Evolutionary conservation across 148 eudicot species (phyloP).

Genomic region (Tetragonia tetragonoides): DNA sequence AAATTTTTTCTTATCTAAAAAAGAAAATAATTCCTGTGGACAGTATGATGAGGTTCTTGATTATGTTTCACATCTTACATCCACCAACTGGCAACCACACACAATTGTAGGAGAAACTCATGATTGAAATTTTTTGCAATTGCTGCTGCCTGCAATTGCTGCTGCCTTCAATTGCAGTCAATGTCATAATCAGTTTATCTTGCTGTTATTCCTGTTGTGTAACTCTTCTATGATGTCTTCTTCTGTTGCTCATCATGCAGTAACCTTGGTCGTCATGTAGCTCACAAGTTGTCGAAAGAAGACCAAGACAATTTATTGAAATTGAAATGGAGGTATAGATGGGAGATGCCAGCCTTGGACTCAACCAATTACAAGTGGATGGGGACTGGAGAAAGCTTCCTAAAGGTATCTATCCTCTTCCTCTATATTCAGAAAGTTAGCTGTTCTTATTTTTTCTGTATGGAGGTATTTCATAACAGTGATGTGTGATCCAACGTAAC

Average conservation of each 20-base stretch:
- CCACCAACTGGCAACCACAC: not conserved
- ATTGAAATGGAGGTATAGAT: constrained; percentile 67
- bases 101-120: not conserved
- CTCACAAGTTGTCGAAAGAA: constrained; percentile 42
- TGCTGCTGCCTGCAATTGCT: not conserved
- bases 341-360: constrained; percentile 67
- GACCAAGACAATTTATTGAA: constrained; percentile 50
- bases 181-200: not conserved
- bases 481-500: not conserved
- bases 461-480: not conserved
- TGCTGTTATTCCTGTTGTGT: not conserved
- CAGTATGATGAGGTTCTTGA: not conserved
- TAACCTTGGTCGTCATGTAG: constrained; percentile 56
- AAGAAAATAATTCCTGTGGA: not conserved
- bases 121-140: not conserved
- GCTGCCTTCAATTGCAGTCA: not conserved
- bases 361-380: constrained; percentile 60
- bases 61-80: not conserved
- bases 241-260: constrained; percentile 41
- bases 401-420: constrained; percentile 41
- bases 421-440: not conserved
- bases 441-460: not conserved
- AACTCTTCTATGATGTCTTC: constrained; percentile 2
- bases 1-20: no score
- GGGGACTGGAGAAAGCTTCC: constrained; percentile 61